Conservation (phyloP, 768 basidiomycete genomes). For the Nidularia sp. region DNA sequence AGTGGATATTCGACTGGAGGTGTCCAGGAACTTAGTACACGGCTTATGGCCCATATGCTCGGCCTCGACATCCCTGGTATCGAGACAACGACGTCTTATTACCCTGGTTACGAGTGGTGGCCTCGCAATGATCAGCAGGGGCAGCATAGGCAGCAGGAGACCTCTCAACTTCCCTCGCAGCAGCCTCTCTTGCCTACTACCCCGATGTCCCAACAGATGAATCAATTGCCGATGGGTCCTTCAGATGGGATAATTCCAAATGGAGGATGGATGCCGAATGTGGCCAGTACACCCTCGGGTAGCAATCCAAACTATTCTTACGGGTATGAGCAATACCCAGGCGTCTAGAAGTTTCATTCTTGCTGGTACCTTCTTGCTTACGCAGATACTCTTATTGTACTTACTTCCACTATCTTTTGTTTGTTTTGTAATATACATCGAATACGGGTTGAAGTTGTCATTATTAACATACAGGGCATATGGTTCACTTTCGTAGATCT, state of each 20-base stretch:
- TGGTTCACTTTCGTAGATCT: too few species aligned
- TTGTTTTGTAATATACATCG: too few species aligned
- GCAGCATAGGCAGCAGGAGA: neutral
- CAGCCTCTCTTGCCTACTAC: neutral
- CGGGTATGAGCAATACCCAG: conserved; percentile 24
- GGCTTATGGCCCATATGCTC: conserved; percentile 72
- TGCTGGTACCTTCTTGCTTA: too few species aligned
- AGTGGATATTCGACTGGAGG: conserved; percentile 29
- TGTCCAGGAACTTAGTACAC: conserved; percentile 59
- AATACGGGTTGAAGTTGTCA: too few species aligned
- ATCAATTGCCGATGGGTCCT: neutral
- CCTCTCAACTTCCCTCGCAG: conserved; percentile 12
- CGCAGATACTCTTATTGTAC: too few species aligned
- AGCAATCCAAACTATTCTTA: conserved; percentile 19
- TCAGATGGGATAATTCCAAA: neutral
- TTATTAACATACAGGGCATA: too few species aligned
- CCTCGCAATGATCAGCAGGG: conserved; percentile 33
- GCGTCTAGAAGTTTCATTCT: neutral
- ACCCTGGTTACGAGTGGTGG: conserved; percentile 67
- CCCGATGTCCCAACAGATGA: neutral
- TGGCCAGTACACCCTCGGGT: conserved; percentile 7
- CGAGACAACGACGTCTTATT: conserved; percentile 54
- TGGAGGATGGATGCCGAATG: neutral
- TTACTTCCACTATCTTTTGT: too few species aligned
- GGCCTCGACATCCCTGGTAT: conserved; percentile 63